These are phyloP conservation scores for Goniomonas avonlea DNA, from an alignment of 78 protist genomes.

Conservation along the genomic window DNA sequence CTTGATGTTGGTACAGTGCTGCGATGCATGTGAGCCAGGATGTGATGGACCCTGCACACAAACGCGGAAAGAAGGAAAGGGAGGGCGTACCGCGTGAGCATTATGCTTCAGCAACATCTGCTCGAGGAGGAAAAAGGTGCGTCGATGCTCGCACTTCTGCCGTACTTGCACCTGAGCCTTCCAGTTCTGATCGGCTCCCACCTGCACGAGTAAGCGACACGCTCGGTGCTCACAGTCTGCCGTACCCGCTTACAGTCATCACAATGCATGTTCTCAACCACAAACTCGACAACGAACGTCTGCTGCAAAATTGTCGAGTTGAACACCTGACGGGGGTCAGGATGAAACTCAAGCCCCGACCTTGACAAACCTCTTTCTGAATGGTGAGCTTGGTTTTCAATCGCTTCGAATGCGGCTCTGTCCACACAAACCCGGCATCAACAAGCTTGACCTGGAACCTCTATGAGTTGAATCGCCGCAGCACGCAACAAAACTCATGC, in stretches of 20 bases:
- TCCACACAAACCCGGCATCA: slow-evolving; percentile 98
- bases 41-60: too few relatives aligned
- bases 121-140: slow-evolving; percentile 90
- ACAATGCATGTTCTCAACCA: slow-evolving; percentile 78
- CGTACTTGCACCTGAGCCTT: slow-evolving; percentile 37
- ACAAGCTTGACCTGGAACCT: slow-evolving; percentile 69
- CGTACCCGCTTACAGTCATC: slow-evolving; percentile 70
- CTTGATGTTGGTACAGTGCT: neutral
- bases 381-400: slow-evolving; percentile 83
- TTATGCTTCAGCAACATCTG: slow-evolving; percentile 90
- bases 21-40: too few relatives aligned
- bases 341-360: too few relatives aligned
- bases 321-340: too few relatives aligned
- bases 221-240: too few relatives aligned
- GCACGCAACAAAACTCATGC: neutral
- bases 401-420: slow-evolving; percentile 97
- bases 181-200: neutral
- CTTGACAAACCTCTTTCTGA: slow-evolving; percentile 88
- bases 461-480: neutral
- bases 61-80: too few relatives aligned
- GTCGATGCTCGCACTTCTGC: slow-evolving; percentile 91
- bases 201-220: too few relatives aligned
- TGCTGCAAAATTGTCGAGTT: too few relatives aligned
- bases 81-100: slow-evolving; percentile 69
- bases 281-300: slow-evolving; percentile 75